Conservation (phyloP, 345 rosid genomes). For the Populus davidiana region DNA sequence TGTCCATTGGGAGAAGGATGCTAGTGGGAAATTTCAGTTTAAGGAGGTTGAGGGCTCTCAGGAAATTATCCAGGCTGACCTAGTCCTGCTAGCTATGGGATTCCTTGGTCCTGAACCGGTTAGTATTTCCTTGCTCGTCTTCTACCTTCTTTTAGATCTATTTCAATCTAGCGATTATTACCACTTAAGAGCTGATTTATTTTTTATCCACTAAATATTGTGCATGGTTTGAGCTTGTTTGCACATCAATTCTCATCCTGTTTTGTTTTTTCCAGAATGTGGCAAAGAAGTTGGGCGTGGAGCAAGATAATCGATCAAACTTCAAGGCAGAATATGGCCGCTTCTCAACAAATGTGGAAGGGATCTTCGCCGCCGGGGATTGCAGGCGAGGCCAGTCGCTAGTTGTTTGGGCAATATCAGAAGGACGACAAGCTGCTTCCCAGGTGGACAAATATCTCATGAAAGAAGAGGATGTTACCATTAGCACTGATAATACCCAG, state of each 20-base stretch:
- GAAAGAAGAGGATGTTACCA: slow-evolving; percentile 23
- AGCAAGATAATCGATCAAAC: slow-evolving; percentile 78
- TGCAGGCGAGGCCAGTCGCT: slow-evolving; percentile 95
- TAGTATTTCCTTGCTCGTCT: slow-evolving; percentile 22
- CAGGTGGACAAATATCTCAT: slow-evolving; percentile 73
- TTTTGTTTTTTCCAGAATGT: slow-evolving; percentile 36
- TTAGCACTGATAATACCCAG: slow-evolving; percentile 5
- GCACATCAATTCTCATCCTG: background rate
- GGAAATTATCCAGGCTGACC: slow-evolving; percentile 83
- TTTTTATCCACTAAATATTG: too few species aligned
- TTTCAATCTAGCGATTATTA: too few species aligned
- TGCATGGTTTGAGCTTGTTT: background rate
- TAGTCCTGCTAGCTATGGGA: slow-evolving; percentile 93
- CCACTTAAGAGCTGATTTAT: too few species aligned
- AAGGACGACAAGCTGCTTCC: slow-evolving; percentile 93
- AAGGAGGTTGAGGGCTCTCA: slow-evolving; percentile 85
- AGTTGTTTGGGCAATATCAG: slow-evolving; percentile 98
- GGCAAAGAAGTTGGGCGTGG: slow-evolving; percentile 87
- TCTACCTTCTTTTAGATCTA: background rate
- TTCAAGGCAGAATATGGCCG: slow-evolving; percentile 94
- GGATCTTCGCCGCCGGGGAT: slow-evolving; percentile 96
- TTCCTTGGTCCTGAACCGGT: slow-evolving; percentile 97
- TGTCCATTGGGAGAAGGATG: slow-evolving; percentile 89
- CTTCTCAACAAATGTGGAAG: slow-evolving; percentile 72
- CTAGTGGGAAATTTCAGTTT: slow-evolving; percentile 69